Percentiles rank a stretch among this genome's conserved stretches.
Conservation (phyloP, 208 protist genomes). For the Phytomonas francai region DNA sequence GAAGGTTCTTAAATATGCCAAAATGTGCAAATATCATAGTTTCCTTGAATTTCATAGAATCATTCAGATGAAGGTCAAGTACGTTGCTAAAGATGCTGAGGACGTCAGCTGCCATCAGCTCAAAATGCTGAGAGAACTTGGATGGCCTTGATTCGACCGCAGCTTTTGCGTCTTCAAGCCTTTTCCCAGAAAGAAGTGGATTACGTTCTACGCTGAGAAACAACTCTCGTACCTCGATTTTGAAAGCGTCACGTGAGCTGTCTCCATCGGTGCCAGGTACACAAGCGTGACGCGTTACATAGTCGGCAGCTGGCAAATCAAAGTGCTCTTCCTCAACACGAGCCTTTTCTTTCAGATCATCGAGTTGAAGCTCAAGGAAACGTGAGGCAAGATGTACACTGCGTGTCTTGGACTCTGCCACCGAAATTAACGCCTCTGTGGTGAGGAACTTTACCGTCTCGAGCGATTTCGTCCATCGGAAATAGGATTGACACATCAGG, state of each 20-base stretch:
- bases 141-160: background rate
- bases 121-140: constrained; percentile 71
- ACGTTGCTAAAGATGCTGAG: constrained; percentile 83
- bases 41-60: constrained; percentile 81
- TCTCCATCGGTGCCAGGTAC: constrained; percentile 44
- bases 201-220: constrained; percentile 46
- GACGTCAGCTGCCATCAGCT: constrained; percentile 48
- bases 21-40: constrained; percentile 66
- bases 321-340: constrained; percentile 50
- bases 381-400: constrained; percentile 70
- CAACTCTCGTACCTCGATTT: constrained; percentile 36
- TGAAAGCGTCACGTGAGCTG: constrained; percentile 50
- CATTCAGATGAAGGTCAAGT: constrained; percentile 57
- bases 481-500: constrained; percentile 78
- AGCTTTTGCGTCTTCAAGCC: constrained; percentile 1
- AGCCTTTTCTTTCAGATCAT: constrained; percentile 55
- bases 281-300: constrained; percentile 44
- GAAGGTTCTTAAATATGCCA: constrained; percentile 74
- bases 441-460: constrained; percentile 71
- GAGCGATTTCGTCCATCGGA: constrained; percentile 59
- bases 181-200: background rate
- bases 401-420: constrained; percentile 74
- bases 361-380: constrained; percentile 80
- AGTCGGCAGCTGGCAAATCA: constrained; percentile 28
- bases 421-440: constrained; percentile 69